Conservation (phyloP, 805 yeast species). For the Wickerhamomyces canadensis region DNA sequence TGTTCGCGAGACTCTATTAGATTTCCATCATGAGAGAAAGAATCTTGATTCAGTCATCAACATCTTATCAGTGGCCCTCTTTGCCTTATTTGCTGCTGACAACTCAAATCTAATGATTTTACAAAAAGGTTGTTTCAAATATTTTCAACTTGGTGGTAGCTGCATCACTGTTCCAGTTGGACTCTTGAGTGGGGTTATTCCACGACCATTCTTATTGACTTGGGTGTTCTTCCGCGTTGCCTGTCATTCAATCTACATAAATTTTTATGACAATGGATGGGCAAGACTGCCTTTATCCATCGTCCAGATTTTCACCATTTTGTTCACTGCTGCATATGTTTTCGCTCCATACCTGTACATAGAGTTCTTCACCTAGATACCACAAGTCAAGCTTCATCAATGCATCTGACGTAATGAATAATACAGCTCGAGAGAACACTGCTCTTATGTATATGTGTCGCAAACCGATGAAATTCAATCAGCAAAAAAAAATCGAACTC, state of each 20-base stretch:
- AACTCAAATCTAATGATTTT: constrained; percentile 55
- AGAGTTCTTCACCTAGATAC: constrained; percentile 19
- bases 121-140: constrained; percentile 85
- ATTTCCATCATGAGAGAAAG: constrained; percentile 78
- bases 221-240: constrained; percentile 91
- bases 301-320: constrained; percentile 58
- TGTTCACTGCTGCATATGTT: constrained; percentile 69
- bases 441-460: not conserved
- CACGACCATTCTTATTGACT: constrained; percentile 68
- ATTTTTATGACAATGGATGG: constrained; percentile 61
- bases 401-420: too few relatives aligned
- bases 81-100: constrained; percentile 87
- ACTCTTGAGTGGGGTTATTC: constrained; percentile 74
- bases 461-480: not conserved
- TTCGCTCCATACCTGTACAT: constrained; percentile 67
- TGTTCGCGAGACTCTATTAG: constrained; percentile 50
- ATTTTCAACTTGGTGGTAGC: constrained; percentile 80
- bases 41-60: constrained; percentile 78
- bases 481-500: not conserved
- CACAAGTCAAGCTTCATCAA: not conserved
- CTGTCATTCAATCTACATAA: constrained; percentile 68
- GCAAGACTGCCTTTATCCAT: constrained; percentile 66
- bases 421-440: too few relatives aligned
- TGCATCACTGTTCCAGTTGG: constrained; percentile 77
- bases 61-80: constrained; percentile 85